Evolutionary conservation across 140 eudicot species (phyloP).

Genomic region (Erigeron philadelphicus): DNA sequence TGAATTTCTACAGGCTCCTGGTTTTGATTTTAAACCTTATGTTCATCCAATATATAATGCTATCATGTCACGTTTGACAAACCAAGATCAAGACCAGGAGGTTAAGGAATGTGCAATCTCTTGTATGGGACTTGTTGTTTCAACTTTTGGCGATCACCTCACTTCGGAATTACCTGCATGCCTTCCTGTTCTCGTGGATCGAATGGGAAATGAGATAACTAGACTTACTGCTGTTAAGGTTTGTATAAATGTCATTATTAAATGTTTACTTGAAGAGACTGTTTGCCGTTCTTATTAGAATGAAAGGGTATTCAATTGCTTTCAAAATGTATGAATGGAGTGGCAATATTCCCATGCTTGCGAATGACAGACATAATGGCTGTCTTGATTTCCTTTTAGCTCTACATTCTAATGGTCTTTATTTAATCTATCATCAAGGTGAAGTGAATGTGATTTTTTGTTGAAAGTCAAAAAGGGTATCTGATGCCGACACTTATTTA

Average conservation of each 20-base stretch:
- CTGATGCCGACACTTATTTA: neutral
- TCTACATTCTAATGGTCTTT: neutral
- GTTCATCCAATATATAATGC: constrained; percentile 87
- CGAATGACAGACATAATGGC: neutral
- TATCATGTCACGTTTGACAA: constrained; percentile 88
- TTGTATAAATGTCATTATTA: constrained; percentile 17
- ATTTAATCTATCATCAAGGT: neutral
- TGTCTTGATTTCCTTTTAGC: neutral
- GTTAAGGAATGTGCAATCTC: constrained; percentile 97
- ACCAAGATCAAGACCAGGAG: constrained; percentile 99
- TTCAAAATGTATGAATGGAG: neutral
- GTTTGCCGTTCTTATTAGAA: neutral
- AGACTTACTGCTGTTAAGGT: constrained; percentile 99
- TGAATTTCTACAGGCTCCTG: constrained; percentile 40
- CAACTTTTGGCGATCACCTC: constrained; percentile 95
- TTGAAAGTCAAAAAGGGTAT: neutral
- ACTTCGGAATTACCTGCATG: constrained; percentile 65
- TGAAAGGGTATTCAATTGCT: neutral
- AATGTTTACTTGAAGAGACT: neutral
- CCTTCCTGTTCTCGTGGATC: constrained; percentile 93
- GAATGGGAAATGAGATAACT: constrained; percentile 99
- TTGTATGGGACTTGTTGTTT: constrained; percentile 97
- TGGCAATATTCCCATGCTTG: constrained; percentile 3
- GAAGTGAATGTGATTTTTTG: constrained; percentile 14
- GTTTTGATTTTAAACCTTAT: constrained; percentile 87